Evolutionary conservation across 2,329 filamentous ascomycete genomes (phyloP).

Genomic region (Pseudogymnoascus sp.): DNA sequence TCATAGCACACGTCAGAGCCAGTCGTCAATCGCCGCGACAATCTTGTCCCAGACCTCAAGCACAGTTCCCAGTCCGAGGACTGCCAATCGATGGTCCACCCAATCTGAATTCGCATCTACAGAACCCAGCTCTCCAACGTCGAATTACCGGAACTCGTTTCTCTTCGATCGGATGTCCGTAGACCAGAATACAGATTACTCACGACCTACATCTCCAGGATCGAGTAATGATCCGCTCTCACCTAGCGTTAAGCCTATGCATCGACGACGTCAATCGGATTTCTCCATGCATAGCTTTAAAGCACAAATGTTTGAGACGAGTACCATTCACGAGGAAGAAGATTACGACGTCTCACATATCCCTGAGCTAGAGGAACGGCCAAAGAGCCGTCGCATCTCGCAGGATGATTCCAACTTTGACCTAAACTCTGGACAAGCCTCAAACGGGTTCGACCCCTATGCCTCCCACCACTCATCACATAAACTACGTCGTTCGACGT

Average conservation of each 20-base stretch:
- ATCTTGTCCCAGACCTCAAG: conserved; percentile 40
- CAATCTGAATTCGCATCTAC: conserved; percentile 67
- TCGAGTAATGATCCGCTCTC: conserved; percentile 65
- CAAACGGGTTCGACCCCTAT: conserved; percentile 25
- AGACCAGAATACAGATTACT: conserved; percentile 53
- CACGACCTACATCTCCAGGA: conserved; percentile 73
- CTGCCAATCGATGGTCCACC: conserved; percentile 55
- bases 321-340: conserved; percentile 30
- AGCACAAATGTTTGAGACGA: background rate
- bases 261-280: conserved; percentile 51
- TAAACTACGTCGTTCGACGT: conserved; percentile 57
- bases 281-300: conserved; percentile 35
- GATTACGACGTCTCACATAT: conserved; percentile 27
- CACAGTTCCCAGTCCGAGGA: conserved; percentile 42
- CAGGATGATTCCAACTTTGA: conserved; percentile 16
- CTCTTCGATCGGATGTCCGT: conserved; percentile 70
- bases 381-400: conserved; percentile 3
- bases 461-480: conserved; percentile 34
- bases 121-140: conserved; percentile 72
- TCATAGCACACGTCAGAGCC: conserved; percentile 33
- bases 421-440: conserved; percentile 15
- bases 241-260: conserved; percentile 44
- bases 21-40: conserved; percentile 34
- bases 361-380: conserved; percentile 14
- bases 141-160: conserved; percentile 62